Base-by-base conservation (phyloP, 148 eudicot genomes). In the Agrostemma githago region DNA sequence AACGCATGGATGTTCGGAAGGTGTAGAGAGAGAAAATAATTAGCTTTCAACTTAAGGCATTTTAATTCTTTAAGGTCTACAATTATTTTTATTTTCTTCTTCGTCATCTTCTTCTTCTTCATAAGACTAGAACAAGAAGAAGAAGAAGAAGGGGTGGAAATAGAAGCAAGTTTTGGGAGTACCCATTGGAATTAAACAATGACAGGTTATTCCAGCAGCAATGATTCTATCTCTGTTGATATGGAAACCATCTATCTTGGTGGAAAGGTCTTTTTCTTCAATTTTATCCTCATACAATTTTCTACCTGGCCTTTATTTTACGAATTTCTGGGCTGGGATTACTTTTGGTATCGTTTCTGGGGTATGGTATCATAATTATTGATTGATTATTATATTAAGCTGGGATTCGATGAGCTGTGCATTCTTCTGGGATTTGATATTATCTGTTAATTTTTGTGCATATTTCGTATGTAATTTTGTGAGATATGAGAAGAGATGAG, bases 241-340 rank as follows among this genome's bases (percentile, higher is more conserved):
- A 85, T 94, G 76, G 93, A 91, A 77, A 89, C 96, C 20, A 89
- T 94, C 70, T 88, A 88, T 81, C 92, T 89, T 72, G 93, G 93
- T 58, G 97, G 96, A 86, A 86, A 91, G 96, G 98, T 94, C 21
- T 65, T 43, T 62, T 2, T 51, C 11, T 62, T 60, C 9, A 4
- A 63, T 54, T 44, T 57, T 41, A 19, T 26, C 74, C 20, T 66
- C 12, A 34, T 65, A n/a, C 38, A 19, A 38, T 37, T 71, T 56
- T 6, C 10, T 74, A 46, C 54, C 58, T 34, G 53, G 39, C 16
- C 51, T 74, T 68, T 26, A 9, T 16, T 57, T 62, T 63, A 65
- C 59, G 38, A 57, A 44, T 39, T 44, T 54, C 15, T 21, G 59
- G 73, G 19, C 15, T 21, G 59, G 73, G 19, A 2, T 73, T 19